Base-by-base conservation (phyloP, 306 rosid genomes). In the Purshia tridentata region DNA sequence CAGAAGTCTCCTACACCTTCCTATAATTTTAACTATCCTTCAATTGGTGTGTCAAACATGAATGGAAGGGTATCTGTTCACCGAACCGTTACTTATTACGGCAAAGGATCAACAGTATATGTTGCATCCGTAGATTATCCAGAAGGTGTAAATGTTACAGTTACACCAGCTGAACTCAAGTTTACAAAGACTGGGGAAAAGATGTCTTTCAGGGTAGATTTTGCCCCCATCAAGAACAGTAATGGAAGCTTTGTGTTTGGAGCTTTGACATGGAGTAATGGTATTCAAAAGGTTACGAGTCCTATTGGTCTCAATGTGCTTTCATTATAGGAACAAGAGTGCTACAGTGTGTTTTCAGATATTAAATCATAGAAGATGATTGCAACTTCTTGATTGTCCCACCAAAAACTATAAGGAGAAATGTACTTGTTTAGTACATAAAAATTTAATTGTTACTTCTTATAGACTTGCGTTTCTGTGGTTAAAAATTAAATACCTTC, bases 181-280 rank as follows among this genome's bases (percentile, higher is more conserved):
- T 83, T 88, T 46, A 16, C 62, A 70, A 78, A 83, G 55, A 39
- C 39, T 0, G 78, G 88, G 59, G 81, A 88, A 62, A 88, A 78
- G 60, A 37, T 62, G 67, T 77, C 81, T 39, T 90, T 81, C 75
- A 68, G 74, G 78, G 72, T 90, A 54, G 81, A 86, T 72, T 72
- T 90, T 29, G 45, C n/a, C 14, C 89, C 88, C 74, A 76, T 65
- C 55, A 76, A 65, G 63, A 80, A 69, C 49, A 90, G 87, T 76
- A 83, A 86, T 62, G 88, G 91, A 44, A 80, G 81, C 77, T 88
- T 88, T 80, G 88, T 90, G 77, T 84, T 90, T 84, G 93, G 93
- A 75, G 77, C 91, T 72, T 85, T 90, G 86, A 81, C 71, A 58
- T 90, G 96, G 90, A 83, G 70, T 52, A 88, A 86, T 64, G 87